Evolutionary conservation across 2,329 filamentous ascomycete genomes (phyloP), one percentile per base, ranked within the genome.

Genomic region (Chaetomiaceae sp.): DNA sequence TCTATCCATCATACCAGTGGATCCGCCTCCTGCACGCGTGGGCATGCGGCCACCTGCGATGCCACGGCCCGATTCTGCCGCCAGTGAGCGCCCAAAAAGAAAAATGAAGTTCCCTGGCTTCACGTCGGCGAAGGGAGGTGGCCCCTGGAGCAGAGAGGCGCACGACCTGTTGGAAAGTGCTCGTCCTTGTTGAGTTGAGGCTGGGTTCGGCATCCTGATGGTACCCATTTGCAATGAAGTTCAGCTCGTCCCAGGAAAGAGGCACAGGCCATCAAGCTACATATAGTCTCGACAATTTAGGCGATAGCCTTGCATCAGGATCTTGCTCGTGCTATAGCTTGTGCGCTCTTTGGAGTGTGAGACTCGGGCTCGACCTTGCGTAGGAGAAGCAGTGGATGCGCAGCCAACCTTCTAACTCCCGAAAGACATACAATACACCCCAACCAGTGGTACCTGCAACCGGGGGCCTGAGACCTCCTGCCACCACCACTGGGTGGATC

Each of bases 141-240:
- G 84, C 2, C 80, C 85, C 0, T 89, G 85, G 85, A 87, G 83
- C 60, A 77, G 75, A 21, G 85, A 88, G 63, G 84, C 85, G 0
- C 75, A 80, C 58, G 85, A 89, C 65, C 63, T 89, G 42, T 78
- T 89, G 57, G 82, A 80, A 33, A 78, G 73, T 62, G 81, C 76
- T 62, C 74, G 80, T 43, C 85, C 84, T 32, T 71, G 13, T 13
- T 59, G 48, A 56, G 18, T 45, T 41, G 52, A 54, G 34, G 25
- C 33, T 51, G 51, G 51, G 38, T 30, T 21, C 29, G 21, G 1
- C 25, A 10, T 4, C 20, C 21, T 9, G 13, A 25, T 11, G 11
- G 11, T n/a, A 23, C 13, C 34, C 9, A 3, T n/a, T 25, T 42
- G 4, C 5, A 4, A 4, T 5, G 33, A 13, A n/a, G 4, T 16